phyloP scores from a whole-genome alignment of 176 grass and related monocot genomes.

The Aegilops bicornis region DNA sequence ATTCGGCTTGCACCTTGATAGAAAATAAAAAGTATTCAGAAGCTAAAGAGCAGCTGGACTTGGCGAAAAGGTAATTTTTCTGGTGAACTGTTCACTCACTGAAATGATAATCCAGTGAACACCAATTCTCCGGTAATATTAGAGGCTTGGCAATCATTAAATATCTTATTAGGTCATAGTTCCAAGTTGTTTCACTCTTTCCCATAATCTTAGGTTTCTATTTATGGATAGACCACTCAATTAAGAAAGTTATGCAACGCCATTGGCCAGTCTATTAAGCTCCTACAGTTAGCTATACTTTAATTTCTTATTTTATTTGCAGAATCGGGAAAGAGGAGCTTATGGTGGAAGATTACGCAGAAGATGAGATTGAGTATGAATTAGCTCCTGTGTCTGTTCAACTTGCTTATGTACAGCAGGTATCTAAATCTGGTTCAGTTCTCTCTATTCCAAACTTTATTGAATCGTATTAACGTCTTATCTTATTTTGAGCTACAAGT shows the following conservation, averaged over 20 bases:
- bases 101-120: conserved; percentile 1
- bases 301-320: conserved; percentile 15
- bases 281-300: background rate
- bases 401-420: conserved; percentile 86
- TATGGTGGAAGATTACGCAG: conserved; percentile 71
- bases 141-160: background rate
- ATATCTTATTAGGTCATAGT: background rate
- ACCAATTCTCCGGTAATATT: background rate
- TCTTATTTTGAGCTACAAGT: conserved; percentile 54
- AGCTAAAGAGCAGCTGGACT: conserved; percentile 75
- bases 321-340: conserved; percentile 91
- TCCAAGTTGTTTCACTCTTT: background rate
- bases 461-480: conserved; percentile 3
- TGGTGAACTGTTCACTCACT: background rate
- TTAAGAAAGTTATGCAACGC: background rate
- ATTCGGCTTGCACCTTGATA: conserved; percentile 88
- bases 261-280: background rate
- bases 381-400: conserved; percentile 83
- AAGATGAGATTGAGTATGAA: conserved; percentile 76
- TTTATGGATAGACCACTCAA: background rate
- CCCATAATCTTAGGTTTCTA: background rate
- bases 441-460: background rate
- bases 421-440: conserved; percentile 21
- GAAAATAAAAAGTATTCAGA: conserved; percentile 86
- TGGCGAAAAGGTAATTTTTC: conserved; percentile 70